Percentiles rank a stretch among this genome's conserved stretches.
These are phyloP conservation scores for Tripidium arundinaceum DNA, from an alignment of 202 grass and related monocot genomes.

Conservation along the genomic window DNA sequence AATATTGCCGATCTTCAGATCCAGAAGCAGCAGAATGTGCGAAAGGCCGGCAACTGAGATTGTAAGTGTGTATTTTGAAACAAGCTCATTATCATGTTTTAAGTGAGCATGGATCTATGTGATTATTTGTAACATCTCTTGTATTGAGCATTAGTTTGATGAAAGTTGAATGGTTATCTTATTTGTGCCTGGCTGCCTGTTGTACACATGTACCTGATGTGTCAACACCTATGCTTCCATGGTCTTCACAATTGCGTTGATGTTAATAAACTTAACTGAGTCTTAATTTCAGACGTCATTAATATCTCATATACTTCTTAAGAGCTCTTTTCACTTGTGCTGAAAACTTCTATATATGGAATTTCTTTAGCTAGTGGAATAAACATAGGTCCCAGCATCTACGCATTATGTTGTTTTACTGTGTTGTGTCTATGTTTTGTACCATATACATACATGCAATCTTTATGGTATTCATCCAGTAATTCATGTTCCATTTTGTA, in stretches of 20 bases:
- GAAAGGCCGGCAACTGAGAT: slow-evolving; percentile 86
- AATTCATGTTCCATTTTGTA: slow-evolving; percentile 25
- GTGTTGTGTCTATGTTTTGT: background rate
- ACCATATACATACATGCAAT: background rate
- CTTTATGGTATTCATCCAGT: slow-evolving; percentile 11
- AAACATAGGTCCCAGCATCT: background rate
- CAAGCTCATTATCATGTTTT: background rate
- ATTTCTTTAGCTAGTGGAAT: background rate
- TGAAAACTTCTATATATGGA: background rate
- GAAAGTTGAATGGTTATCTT: slow-evolving; percentile 6
- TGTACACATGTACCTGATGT: background rate
- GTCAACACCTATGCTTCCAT: background rate
- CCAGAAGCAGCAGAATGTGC: slow-evolving; percentile 76
- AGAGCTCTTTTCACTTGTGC: background rate
- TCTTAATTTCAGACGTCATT: background rate
- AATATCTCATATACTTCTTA: background rate
- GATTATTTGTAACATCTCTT: background rate
- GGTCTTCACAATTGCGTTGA: background rate
- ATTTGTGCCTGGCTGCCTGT: background rate
- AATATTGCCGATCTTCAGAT: slow-evolving; percentile 49
- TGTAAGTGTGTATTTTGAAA: slow-evolving; percentile 51
- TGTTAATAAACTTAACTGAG: slow-evolving; percentile 39
- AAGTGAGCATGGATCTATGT: background rate
- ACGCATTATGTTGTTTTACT: background rate
- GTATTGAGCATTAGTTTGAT: background rate